A percentile compares a stretch with the other conserved stretches of the same genome.
Conservation (phyloP, 2,329 filamentous ascomycete species). For the Claviceps monticola region DNA sequence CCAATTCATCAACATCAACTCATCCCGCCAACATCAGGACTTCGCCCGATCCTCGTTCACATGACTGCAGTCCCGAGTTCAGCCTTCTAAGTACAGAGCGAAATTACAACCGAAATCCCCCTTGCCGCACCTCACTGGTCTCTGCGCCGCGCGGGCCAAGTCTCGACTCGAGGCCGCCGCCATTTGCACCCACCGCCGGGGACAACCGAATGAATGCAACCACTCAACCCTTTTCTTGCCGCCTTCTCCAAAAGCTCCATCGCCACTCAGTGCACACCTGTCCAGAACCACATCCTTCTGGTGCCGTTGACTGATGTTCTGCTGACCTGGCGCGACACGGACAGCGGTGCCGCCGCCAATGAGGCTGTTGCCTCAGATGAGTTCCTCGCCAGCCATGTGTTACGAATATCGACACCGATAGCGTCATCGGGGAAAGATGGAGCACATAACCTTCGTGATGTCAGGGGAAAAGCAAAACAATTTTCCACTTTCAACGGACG, state of each 20-base stretch:
- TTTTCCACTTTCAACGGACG: constrained; percentile 86
- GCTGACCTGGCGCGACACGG: constrained; percentile 74
- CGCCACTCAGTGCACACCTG: constrained; percentile 77
- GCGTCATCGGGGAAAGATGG: constrained; percentile 41
- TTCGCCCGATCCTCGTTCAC: background rate
- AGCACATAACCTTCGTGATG: constrained; percentile 60
- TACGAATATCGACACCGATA: constrained; percentile 56
- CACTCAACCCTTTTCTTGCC: constrained; percentile 95
- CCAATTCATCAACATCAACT: background rate
- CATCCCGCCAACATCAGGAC: background rate
- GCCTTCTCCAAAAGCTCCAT: constrained; percentile 97
- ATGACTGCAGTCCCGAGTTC: background rate
- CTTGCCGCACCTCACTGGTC: background rate
- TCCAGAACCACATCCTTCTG: constrained; percentile 84
- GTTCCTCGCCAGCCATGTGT: constrained; percentile 90
- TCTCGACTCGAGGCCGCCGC: constrained; percentile 15
- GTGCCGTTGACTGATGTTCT: constrained; percentile 89
- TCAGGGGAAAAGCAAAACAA: constrained; percentile 83
- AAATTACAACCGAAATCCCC: background rate
- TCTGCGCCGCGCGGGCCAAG: constrained; percentile 2
- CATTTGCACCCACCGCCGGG: constrained; percentile 13
- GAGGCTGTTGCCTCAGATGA: constrained; percentile 85
- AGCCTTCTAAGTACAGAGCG: background rate
- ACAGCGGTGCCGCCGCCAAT: constrained; percentile 60
- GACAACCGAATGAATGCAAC: constrained; percentile 58